Conservation (phyloP, 345 rosid species). For the Carallia pectinifolia region DNA sequence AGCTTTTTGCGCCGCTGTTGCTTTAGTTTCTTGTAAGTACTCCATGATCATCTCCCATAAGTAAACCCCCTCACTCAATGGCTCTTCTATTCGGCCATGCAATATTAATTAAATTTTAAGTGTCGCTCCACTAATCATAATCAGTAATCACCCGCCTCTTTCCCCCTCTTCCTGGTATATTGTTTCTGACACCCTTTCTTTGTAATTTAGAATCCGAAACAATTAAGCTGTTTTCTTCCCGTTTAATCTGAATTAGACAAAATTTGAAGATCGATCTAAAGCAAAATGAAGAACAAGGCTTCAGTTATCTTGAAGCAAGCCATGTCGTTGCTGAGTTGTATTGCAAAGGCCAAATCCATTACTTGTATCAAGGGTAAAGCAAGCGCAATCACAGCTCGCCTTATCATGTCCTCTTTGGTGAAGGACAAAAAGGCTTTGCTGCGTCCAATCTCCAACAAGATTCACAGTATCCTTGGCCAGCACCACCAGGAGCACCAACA, state of each 20-base stretch:
- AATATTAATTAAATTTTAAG: neutral
- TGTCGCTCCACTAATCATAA: too few species aligned
- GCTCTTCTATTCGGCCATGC: neutral
- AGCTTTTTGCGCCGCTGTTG: neutral
- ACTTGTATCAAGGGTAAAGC: conserved; percentile 55
- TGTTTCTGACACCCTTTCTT: neutral
- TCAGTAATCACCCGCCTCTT: neutral
- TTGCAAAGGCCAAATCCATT: conserved; percentile 51
- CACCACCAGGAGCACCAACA: conserved; percentile 8
- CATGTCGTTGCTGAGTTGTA: conserved; percentile 38
- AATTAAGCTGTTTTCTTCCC: too few species aligned
- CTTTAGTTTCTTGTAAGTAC: neutral
- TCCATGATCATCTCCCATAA: neutral
- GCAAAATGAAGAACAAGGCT: conserved; percentile 56
- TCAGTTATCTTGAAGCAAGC: conserved; percentile 55
- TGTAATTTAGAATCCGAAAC: too few species aligned
- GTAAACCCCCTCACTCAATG: neutral
- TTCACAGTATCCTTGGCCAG: conserved; percentile 51
- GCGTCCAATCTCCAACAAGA: conserved; percentile 54
- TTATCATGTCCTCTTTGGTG: conserved; percentile 56
- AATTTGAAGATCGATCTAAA: neutral
- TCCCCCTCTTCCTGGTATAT: neutral
- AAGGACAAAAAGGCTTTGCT: conserved; percentile 49
- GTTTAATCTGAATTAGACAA: too few species aligned
- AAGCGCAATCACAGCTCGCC: conserved; percentile 56